A percentile compares a stretch with the other conserved stretches of the same genome.
Evolutionary conservation across 805 yeast species (phyloP).

Genomic region (Ogataea pignaliae): DNA sequence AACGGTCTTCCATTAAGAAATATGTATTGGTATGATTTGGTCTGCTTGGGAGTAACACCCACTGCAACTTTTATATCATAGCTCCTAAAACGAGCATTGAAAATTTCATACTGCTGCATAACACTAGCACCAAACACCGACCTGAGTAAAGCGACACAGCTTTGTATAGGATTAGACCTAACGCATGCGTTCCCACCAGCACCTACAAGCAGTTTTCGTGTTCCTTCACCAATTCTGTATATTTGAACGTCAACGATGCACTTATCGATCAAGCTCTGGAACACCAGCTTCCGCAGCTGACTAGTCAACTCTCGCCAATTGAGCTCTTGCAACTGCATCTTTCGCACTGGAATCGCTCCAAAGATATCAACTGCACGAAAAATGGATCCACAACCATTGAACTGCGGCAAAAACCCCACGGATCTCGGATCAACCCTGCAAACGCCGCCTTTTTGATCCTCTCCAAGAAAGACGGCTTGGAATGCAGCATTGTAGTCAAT

Average conservation of each 20-base stretch:
- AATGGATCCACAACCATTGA: constrained; percentile 33
- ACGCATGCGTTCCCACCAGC: not conserved
- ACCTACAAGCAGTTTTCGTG: not conserved
- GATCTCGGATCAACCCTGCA: not conserved
- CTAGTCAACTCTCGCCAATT: constrained; percentile 22
- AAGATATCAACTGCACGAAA: constrained; percentile 38
- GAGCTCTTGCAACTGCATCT: constrained; percentile 18
- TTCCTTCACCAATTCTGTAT: constrained; percentile 2
- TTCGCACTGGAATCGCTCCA: constrained; percentile 41
- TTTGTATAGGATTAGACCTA: not conserved
- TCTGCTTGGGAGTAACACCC: constrained; percentile 32
- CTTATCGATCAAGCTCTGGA: constrained; percentile 26
- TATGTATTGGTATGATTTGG: constrained; percentile 39
- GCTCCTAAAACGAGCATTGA: constrained; percentile 25
- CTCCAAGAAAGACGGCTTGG: constrained; percentile 18
- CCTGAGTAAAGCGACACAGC: constrained; percentile 12
- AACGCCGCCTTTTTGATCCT: not conserved
- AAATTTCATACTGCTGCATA: constrained; percentile 20
- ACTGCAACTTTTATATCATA: constrained; percentile 35
- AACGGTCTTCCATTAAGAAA: constrained; percentile 40
- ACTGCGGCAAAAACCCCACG: not conserved
- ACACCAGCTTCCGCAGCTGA: constrained; percentile 28
- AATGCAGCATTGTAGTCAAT: constrained; percentile 27
- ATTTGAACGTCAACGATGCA: constrained; percentile 22
- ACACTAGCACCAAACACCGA: constrained; percentile 30